Evolutionary conservation across 805 yeast species (phyloP), one percentile per base, ranked within the genome.

Genomic region (Candida maltosa): DNA sequence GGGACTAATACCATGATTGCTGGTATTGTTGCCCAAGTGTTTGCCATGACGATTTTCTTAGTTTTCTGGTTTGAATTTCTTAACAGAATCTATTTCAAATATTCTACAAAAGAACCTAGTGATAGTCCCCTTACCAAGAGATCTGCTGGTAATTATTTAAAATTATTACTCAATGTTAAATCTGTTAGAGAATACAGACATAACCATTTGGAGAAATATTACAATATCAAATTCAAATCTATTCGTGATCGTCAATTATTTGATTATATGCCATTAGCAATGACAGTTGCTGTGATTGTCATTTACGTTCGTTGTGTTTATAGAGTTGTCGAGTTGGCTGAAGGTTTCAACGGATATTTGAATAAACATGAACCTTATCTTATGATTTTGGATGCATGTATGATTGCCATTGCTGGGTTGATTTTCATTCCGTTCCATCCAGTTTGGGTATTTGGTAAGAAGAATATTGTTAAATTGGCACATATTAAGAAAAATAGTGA

Each of bases 361-460:
- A 53, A 62, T 23, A 41, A 47, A 2, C 64, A 61, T 41, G 72
- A 66, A 41, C 60, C 53, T 4, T 65, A 41, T 42, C 32, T 66
- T 23, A 58, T 64, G 65, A 54, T 53, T 3, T 56, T 66, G 28
- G 72, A 66, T 42, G 68, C 70, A 0, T 31, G 50, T 3, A 57
- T 66, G 68, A 51, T 65, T 26, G 59, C 65, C 3, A 37, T 62
- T 16, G 56, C 62, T 6, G 69, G 68, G 6, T 28, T 64, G 12
- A 41, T 62, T 7, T 59, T 64, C 29, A 39, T 62, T 24, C 60
- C 61, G 1, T 65, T 65, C 59, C 72, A 65, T 44, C 72, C 70
- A 5, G 55, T 54, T 5, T 52, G 54, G 44, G 62, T 54, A 1
- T 51, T 63, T 31, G 70, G 72, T 16, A 25, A 41, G 4, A 41